Conservation (phyloP, 495 filamentous ascomycete genomes). For the Hyaloscypha bicolor region DNA sequence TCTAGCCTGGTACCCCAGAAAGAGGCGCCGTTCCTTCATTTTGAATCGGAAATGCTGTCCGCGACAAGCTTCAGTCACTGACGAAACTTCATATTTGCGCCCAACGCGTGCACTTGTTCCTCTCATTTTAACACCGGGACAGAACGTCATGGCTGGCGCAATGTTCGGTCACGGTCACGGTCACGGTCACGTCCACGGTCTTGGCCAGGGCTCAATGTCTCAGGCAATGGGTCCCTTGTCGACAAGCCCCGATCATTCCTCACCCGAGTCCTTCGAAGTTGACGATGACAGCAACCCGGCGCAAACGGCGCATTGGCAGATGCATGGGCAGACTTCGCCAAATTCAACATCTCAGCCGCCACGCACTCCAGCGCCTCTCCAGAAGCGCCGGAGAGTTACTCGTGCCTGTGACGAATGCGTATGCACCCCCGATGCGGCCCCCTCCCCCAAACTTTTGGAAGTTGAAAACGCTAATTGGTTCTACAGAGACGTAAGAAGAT, state of each 20-base stretch:
- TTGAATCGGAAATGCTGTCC: background rate
- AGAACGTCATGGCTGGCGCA: background rate
- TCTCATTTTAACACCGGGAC: background rate
- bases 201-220: conserved; percentile 12
- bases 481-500: conserved; percentile 83
- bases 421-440: background rate
- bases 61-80: background rate
- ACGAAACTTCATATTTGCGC: background rate
- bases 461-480: background rate
- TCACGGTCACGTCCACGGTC: background rate
- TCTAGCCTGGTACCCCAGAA: background rate
- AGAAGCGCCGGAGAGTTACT: conserved; percentile 88
- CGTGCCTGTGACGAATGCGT: conserved; percentile 91
- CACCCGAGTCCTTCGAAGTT: conserved; percentile 31
- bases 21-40: conserved; percentile 1
- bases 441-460: background rate
- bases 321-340: conserved; percentile 22
- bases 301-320: conserved; percentile 25
- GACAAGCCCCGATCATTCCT: conserved; percentile 28
- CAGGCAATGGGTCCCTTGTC: conserved; percentile 5
- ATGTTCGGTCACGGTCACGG: conserved; percentile 1
- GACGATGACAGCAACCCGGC: conserved; percentile 28
- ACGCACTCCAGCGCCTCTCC: conserved; percentile 55
- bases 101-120: background rate
- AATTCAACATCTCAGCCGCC: conserved; percentile 19